A percentile compares a stretch with the other conserved stretches of the same genome.
Conservation (phyloP, 139 green algal species). For the Pedinophyceae sp. region DNA sequence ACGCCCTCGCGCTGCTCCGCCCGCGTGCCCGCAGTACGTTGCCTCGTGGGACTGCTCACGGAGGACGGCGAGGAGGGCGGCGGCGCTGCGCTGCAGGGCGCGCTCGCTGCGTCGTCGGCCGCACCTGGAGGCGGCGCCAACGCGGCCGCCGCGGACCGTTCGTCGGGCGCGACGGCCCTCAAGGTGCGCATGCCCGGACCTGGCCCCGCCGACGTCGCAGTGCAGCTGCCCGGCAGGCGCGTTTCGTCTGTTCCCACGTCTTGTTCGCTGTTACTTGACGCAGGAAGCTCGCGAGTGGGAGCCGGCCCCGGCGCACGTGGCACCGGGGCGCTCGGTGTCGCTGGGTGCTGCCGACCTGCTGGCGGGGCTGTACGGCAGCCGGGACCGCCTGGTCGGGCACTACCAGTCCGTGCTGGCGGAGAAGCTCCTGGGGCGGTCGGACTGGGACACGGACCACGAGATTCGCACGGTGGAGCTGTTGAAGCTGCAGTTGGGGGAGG, state of each 20-base stretch:
- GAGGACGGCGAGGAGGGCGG: slow-evolving; percentile 31
- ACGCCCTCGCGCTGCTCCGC: too few relatives aligned
- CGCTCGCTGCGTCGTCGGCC: neutral
- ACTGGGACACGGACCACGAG: slow-evolving; percentile 68
- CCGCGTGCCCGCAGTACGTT: slow-evolving; percentile 80
- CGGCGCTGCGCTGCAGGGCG: neutral
- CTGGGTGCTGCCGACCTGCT: slow-evolving; percentile 1
- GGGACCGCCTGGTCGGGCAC: slow-evolving; percentile 78
- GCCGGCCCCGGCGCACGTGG: too few relatives aligned
- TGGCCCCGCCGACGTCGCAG: too few relatives aligned
- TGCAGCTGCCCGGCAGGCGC: neutral
- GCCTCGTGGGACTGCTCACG: slow-evolving; percentile 84
- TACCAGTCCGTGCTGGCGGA: slow-evolving; percentile 76
- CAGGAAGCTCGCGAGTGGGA: neutral
- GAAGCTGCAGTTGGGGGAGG: slow-evolving; percentile 80
- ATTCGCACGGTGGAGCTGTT: slow-evolving; percentile 85
- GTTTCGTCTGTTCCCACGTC: neutral
- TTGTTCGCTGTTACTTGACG: neutral
- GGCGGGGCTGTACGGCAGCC: slow-evolving; percentile 19
- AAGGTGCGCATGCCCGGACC: too few relatives aligned
- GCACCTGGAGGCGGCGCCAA: neutral
- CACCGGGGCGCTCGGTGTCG: neutral
- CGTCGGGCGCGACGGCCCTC: too few relatives aligned
- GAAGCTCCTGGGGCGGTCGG: slow-evolving; percentile 39
- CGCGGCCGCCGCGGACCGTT: too few relatives aligned